Evolutionary conservation across 352 stramenopile genomes (phyloP), one percentile per base, ranked within the genome.

Genomic region (Phytophthora nicotianae): DNA sequence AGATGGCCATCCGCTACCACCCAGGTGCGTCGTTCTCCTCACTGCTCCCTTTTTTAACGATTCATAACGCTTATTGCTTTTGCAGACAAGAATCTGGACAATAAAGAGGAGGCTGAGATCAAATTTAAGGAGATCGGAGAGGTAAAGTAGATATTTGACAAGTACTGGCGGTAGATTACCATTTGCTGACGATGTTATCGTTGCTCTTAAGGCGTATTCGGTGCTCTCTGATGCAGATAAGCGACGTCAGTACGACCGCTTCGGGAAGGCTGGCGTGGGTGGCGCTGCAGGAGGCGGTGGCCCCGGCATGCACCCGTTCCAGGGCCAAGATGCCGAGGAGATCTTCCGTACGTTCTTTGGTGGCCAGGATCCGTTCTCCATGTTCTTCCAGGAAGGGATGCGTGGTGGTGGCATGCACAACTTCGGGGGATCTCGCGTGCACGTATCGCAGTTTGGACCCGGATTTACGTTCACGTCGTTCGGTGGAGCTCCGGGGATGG

Each of bases 41-140:
- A 43, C 11, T 20, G 1, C 23, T 8, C 14, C 9, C 19, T 17
- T 56, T 9, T 35, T 11, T 23, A 32, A 5, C 9, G 13, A 21
- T 40, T 35, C 16, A 37, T 65, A 6, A 58, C 20, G 14, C 14
- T 27, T 53, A 8, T 48, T 10, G 21, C 32, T 21, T 17, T 56
- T 48, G 17, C 66, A 93, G 84, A 97, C 73, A 96, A 96, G 71
- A 97, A 97, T 64, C 59, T 91, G 56, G 88, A 97, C 69, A 86
- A 92, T 43, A 90, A 97, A 64, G 88, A 93, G 27, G 78, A 81
- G 24, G 89, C 90, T 5, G 88, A 94, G 51, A 67, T 90, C 52
- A 96, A 96, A 62, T 98, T 98, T 59, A 93, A 93, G 57, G 75
- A 93, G 60, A 93, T 93, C 54, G 84, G 84, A 62, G 84, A 93